These are phyloP conservation scores for Phytophthora uliginosa DNA, from an alignment of 352 stramenopile genomes.

Conservation along the genomic window DNA sequence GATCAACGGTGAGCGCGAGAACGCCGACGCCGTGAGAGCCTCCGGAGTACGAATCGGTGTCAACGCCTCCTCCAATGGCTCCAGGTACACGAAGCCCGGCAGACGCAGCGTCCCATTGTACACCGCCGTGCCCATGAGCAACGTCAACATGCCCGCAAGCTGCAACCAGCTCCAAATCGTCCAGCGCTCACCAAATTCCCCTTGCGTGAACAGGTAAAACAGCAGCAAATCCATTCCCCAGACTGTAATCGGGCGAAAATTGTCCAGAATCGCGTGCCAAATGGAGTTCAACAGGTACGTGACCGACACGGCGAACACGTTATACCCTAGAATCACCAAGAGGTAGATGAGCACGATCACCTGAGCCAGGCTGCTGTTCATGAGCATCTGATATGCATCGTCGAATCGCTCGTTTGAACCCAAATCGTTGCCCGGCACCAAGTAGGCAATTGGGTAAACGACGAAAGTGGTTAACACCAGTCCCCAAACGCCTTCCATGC, in stretches of 20 bases:
- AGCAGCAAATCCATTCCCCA: constrained; percentile 97
- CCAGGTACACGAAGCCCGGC: constrained; percentile 82
- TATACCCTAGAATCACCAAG: constrained; percentile 96
- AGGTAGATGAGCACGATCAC: constrained; percentile 90
- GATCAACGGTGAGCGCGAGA: constrained; percentile 83
- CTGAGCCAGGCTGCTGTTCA: constrained; percentile 73
- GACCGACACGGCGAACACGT: constrained; percentile 97
- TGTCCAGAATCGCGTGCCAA: constrained; percentile 99
- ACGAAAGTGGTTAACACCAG: constrained; percentile 94
- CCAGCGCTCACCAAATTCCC: constrained; percentile 95
- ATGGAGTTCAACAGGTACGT: constrained; percentile 97
- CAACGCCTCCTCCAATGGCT: constrained; percentile 70
- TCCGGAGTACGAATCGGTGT: constrained; percentile 78
- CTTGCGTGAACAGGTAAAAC: constrained; percentile 95
- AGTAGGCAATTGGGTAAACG: constrained; percentile 95
- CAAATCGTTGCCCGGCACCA: constrained; percentile 93
- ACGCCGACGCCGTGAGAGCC: constrained; percentile 52
- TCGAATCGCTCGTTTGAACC: constrained; percentile 96
- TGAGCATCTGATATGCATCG: constrained; percentile 80
- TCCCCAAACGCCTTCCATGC: constrained; percentile 98
- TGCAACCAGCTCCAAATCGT: constrained; percentile 96
- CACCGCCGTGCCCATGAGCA: constrained; percentile 96
- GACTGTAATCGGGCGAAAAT: constrained; percentile 97
- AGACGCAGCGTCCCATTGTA: constrained; percentile 96
- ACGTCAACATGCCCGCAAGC: constrained; percentile 93